These are phyloP conservation scores for Fusarium sp. DNA, from an alignment of 2,329 filamentous ascomycete genomes.

Conservation along the genomic window DNA sequence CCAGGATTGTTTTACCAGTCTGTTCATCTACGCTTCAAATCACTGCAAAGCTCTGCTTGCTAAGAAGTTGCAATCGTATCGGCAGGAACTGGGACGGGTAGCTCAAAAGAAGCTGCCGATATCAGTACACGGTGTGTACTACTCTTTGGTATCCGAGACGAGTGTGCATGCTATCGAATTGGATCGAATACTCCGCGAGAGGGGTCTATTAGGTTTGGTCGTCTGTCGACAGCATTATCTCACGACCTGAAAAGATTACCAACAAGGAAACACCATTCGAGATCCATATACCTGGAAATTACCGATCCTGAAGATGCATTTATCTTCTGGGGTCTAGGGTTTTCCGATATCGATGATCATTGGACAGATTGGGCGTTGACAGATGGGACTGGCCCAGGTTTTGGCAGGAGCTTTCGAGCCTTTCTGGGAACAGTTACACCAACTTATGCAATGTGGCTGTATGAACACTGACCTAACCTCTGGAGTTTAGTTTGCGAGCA, in stretches of 20 bases:
- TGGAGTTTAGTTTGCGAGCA: background rate
- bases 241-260: fast-evolving
- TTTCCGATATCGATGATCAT: background rate
- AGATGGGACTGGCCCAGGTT: fast-evolving
- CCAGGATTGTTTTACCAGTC: fast-evolving
- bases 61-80: background rate
- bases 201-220: fast-evolving
- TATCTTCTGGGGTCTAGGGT: background rate
- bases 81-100: fast-evolving
- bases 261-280: fast-evolving
- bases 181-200: background rate
- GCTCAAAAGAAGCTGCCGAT: background rate
- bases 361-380: background rate
- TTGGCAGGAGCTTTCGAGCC: fast-evolving
- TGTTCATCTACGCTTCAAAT: background rate
- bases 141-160: background rate
- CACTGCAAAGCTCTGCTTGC: background rate
- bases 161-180: background rate
- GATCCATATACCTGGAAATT: background rate
- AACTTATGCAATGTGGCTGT: background rate
- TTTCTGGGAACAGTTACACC: background rate
- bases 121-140: fast-evolving
- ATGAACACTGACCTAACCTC: background rate
- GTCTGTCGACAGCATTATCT: background rate
- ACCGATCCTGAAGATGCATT: background rate